Evolutionary conservation across 805 yeast genomes (phyloP).

Genomic region (Wickerhamomyces hampshirensis): DNA sequence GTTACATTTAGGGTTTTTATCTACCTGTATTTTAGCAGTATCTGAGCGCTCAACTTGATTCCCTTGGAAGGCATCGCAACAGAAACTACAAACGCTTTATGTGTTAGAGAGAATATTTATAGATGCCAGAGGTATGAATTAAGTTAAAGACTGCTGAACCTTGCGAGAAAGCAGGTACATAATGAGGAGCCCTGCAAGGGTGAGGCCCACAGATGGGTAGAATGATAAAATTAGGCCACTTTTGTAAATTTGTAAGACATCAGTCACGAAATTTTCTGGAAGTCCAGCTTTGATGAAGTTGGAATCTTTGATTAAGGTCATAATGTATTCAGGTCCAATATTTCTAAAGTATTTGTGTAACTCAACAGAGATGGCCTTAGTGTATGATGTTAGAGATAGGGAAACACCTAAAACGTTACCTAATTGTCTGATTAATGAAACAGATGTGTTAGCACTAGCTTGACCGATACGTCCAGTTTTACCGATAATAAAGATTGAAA

Average conservation of each 20-base stretch:
- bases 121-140: no score
- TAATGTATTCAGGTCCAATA: slow-evolving; percentile 3
- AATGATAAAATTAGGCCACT: slow-evolving; percentile 12
- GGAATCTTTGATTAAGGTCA: slow-evolving; percentile 15
- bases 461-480: slow-evolving; percentile 37
- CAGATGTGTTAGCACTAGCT: slow-evolving; percentile 42
- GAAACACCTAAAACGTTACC: slow-evolving; percentile 43
- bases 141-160: slow-evolving; percentile 3
- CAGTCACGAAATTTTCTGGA: slow-evolving; percentile 7
- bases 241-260: slow-evolving; percentile 15
- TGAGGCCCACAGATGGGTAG: slow-evolving; percentile 13
- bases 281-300: slow-evolving; percentile 12
- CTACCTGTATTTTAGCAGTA: no score
- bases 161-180: slow-evolving; percentile 12
- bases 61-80: no score
- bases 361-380: slow-evolving; percentile 24
- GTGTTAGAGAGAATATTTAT: no score
- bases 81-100: no score
- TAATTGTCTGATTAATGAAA: slow-evolving; percentile 37
- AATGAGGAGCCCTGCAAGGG: slow-evolving; percentile 8
- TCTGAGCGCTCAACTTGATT: no score
- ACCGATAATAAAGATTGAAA: slow-evolving; percentile 35
- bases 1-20: no score
- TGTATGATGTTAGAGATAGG: slow-evolving; percentile 30
- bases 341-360: slow-evolving; percentile 24